Evolutionary conservation across 2,329 filamentous ascomycete species (phyloP).

Genomic region (Phialophora expanda): DNA sequence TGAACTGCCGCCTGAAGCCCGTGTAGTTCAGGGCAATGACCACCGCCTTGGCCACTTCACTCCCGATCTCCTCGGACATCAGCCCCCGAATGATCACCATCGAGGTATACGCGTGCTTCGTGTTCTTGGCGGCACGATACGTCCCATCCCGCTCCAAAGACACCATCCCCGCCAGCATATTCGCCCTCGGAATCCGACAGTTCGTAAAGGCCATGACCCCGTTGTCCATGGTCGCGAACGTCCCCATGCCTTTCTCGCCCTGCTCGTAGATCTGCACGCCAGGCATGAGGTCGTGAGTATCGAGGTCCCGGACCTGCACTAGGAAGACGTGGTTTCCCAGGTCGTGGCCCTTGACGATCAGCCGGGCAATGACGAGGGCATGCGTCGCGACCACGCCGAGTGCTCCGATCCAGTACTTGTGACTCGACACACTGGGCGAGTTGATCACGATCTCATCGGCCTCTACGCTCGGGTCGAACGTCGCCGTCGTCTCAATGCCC

Average conservation of each 20-base stretch:
- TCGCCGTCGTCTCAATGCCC: conserved; percentile 44
- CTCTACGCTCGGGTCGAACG: conserved; percentile 36
- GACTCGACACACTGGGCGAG: conserved; percentile 40
- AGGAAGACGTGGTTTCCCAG: conserved; percentile 43
- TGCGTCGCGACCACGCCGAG: conserved; percentile 41
- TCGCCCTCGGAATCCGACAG: conserved; percentile 44
- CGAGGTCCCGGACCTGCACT: conserved; percentile 41
- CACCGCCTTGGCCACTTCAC: conserved; percentile 44
- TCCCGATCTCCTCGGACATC: conserved; percentile 41
- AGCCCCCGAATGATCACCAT: conserved; percentile 44
- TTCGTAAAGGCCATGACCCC: conserved; percentile 45
- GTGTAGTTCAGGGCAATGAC: conserved; percentile 47
- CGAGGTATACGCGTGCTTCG: conserved; percentile 44
- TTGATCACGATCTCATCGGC: conserved; percentile 43
- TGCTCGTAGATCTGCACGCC: conserved; percentile 42
- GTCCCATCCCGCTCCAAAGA: conserved; percentile 41
- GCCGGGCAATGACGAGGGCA: conserved; percentile 41
- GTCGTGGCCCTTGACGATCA: conserved; percentile 41
- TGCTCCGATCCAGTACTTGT: conserved; percentile 44
- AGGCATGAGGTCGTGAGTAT: conserved; percentile 37
- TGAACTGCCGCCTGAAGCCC: conserved; percentile 38
- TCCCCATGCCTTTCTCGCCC: conserved; percentile 56
- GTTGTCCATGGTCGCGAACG: conserved; percentile 42
- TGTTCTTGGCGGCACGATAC: conserved; percentile 41
- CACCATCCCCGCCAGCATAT: conserved; percentile 43